Evolutionary conservation across 2,329 filamentous ascomycete species (phyloP).

Genomic region (Aspergillus nomiae): DNA sequence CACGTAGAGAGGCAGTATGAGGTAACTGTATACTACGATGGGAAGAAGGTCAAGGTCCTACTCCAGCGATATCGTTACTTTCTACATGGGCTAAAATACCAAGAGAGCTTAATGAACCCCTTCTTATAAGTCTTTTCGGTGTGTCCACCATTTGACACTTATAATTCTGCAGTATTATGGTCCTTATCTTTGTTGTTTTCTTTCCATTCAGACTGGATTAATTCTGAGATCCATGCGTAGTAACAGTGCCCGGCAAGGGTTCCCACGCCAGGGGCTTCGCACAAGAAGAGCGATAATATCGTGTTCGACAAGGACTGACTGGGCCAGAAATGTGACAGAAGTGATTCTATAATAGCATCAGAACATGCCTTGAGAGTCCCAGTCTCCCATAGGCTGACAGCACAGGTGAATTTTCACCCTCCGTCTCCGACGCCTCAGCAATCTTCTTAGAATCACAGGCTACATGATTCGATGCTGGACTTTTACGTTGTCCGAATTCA

Average conservation of each 20-base stretch:
- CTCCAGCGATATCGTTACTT: too few relatives aligned
- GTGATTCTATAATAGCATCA: background rate
- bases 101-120: too few relatives aligned
- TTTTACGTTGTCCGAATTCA: constrained; percentile 79
- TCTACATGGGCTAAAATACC: too few relatives aligned
- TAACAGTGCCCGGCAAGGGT: background rate
- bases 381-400: background rate
- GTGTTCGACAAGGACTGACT: background rate
- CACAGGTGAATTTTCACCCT: constrained; percentile 11
- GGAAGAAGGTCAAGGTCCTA: too few relatives aligned
- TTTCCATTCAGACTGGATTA: too few relatives aligned
- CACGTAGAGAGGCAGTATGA: too few relatives aligned
- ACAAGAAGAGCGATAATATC: background rate
- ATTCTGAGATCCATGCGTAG: too few relatives aligned
- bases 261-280: background rate
- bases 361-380: background rate
- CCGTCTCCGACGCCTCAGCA: constrained; percentile 6
- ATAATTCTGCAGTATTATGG: too few relatives aligned
- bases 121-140: too few relatives aligned
- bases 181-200: too few relatives aligned
- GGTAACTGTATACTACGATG: too few relatives aligned
- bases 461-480: constrained; percentile 68
- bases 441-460: constrained; percentile 47
- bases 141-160: too few relatives aligned
- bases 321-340: background rate